Evolutionary conservation across 345 rosid genomes (phyloP), one percentile per base, ranked within the genome.

Genomic region (Populus ilicifolia): DNA sequence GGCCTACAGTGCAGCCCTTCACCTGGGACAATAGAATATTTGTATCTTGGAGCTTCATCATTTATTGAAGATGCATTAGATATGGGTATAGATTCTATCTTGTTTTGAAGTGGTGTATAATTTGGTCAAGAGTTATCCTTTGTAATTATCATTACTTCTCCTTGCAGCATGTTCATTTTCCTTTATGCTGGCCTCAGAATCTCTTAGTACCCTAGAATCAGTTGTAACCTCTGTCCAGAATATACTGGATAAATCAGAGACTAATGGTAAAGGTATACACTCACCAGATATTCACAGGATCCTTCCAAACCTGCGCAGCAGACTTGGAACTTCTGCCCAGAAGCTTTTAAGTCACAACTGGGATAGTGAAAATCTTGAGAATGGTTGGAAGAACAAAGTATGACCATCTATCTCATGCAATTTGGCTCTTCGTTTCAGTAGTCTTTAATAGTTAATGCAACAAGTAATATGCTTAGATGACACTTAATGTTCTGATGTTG

Each of bases 301-400:
- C 73, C 77, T 93, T 71, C 70, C 80, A 50, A 73, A 66, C 67
- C 82, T 90, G 79, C 76, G 54, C 54, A 64, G 82, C 54, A 90
- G 83, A 81, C 89, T 91, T 71, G 89, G 87, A 85, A 80, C 77
- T 80, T 90, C 88, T 71, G 94, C 98, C 68, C 86, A 85, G 80
- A 93, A 89, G 79, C 85, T 93, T 73, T 79, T 91, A 73, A 86
- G 79, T 75, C 85, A 89, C 81, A 74, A 83, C 39, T 91, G 96
- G 98, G 75, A 84, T 74, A 77, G 71, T 35, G 85, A 81, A 80
- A 86, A 77, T 71, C 82, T 83, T 74, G 94, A 91, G 80, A 85
- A 88, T 77, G 90, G 90, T 64, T 86, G 90, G 89, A 93, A 89
- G 89, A 88, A 87, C 81, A 90, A 89, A 83, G 98, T 93, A 83